These are phyloP conservation scores for Coelastrella sp. DNA, from an alignment of 139 green algal genomes.

Conservation along the genomic window DNA sequence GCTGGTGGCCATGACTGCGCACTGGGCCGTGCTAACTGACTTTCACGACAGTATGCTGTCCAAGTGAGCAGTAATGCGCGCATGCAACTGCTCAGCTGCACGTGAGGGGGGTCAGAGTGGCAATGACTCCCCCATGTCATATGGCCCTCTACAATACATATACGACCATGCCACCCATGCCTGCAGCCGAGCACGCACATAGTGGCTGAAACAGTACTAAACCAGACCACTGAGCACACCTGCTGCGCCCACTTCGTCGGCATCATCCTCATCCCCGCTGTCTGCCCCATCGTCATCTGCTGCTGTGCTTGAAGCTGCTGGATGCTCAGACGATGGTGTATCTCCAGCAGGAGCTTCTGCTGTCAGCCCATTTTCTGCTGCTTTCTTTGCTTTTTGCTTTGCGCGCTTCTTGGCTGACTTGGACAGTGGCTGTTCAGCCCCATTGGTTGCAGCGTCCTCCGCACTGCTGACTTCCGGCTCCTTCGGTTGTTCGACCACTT, in stretches of 20 bases:
- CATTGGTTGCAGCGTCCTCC: neutral
- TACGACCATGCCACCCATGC: too few relatives aligned
- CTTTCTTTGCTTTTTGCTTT: constrained; percentile 71
- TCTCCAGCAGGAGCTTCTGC: neutral
- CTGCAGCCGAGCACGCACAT: too few relatives aligned
- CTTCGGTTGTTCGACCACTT: neutral
- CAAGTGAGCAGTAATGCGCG: too few relatives aligned
- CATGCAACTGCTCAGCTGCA: too few relatives aligned
- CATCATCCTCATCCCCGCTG: constrained; percentile 50
- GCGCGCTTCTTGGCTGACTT: constrained; percentile 72
- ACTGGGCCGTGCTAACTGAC: too few relatives aligned
- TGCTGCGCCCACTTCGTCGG: constrained; percentile 49
- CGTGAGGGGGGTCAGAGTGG: too few relatives aligned
- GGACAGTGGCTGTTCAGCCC: constrained; percentile 39
- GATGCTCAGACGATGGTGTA: constrained; percentile 14
- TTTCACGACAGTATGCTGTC: too few relatives aligned
- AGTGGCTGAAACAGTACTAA: too few relatives aligned
- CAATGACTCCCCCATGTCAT: too few relatives aligned
- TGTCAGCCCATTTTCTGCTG: constrained; percentile 2
- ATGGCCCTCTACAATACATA: too few relatives aligned
- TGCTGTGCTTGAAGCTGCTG: constrained; percentile 3
- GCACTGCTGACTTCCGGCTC: neutral
- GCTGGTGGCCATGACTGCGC: too few relatives aligned
- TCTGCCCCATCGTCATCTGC: constrained; percentile 41
- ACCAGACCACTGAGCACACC: neutral